Evolutionary conservation across 2,329 filamentous ascomycete genomes (phyloP), one percentile per base, ranked within the genome.

Genomic region (Colletotrichum trifolii): DNA sequence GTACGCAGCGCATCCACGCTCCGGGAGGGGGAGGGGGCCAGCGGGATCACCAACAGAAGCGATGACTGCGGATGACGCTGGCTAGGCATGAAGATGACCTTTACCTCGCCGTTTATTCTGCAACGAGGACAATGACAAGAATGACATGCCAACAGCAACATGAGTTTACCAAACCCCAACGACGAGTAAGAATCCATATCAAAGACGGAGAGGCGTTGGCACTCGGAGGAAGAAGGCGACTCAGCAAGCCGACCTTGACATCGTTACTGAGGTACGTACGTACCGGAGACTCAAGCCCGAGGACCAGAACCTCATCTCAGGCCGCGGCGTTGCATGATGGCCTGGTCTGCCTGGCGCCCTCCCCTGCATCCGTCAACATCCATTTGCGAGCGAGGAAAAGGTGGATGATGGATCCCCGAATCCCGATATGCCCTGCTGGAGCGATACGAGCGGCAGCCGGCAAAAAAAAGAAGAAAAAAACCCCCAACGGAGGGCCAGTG

Each of bases 361-460:
- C 25, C 25, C 25, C 25, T 25, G 25, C 25, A 25, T 25, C 25
- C 25, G 25, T 25, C 25, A 25, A 25, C 4, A 25, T 25, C 25
- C 25, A 25, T 25, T 25, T 25, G 25, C 25, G 25, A 25, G 25
- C 25, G 25, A 25, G 25, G 25, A 52, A 46, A 39, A 50, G 56
- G 57, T 65, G 62, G 52, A 65, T 50, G 57, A 45, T 42, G 56
- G 35, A 39, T 61, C 61, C 56, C 56, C 50, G 62, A 65, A 65
- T 62, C 50, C 62, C 62, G 57, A 65, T 61, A 35, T 54, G 54
- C 53, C 46, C n/a, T 55, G 50, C 50, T 52, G 39, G 45, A 35
- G 62, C 62, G 62, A 61, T 65, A 65, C 62, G 57, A 61, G 62
- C 62, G 62, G 57, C 50, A 61, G 62, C 57, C 57, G 50, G 57